Evolutionary conservation across 2,329 filamentous ascomycete genomes (phyloP).

Genomic region (Penicillium sp.): DNA sequence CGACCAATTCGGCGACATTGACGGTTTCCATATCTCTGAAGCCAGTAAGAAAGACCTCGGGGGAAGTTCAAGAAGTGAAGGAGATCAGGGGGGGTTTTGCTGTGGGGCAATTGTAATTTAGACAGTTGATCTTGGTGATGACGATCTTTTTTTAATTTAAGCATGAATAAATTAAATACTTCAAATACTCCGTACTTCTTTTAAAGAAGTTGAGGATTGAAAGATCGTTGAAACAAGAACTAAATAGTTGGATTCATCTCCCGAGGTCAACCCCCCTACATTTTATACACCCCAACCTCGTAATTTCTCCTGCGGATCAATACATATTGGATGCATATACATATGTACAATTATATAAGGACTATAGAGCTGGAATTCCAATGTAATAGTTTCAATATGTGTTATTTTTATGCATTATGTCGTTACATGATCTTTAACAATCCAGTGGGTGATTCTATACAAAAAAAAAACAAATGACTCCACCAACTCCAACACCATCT

Average conservation of each 20-base stretch:
- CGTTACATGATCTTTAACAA: not conserved
- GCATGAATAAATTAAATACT: not conserved
- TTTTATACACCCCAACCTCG: not conserved
- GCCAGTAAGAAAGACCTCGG: not conserved
- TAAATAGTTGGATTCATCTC: not conserved
- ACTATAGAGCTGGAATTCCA: not conserved
- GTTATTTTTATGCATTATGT: not conserved
- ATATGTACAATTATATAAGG: too few relatives aligned
- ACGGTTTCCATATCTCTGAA: slow-evolving; percentile 51
- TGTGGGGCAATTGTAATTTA: slow-evolving; percentile 17
- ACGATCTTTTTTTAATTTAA: not conserved
- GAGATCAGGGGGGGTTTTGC: slow-evolving; percentile 12
- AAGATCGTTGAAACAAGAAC: not conserved
- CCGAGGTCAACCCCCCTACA: not conserved
- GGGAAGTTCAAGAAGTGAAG: slow-evolving; percentile 4
- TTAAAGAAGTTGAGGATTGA: not conserved
- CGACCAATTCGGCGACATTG: slow-evolving; percentile 59
- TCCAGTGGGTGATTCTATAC: not conserved
- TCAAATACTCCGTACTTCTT: not conserved
- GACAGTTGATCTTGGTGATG: slow-evolving; percentile 2
- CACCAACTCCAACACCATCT: not conserved
- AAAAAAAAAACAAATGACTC: not conserved
- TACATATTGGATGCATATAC: too few relatives aligned
- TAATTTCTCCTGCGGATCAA: not conserved
- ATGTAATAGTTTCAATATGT: not conserved